These are phyloP conservation scores for Lepidium sativum DNA, from an alignment of 345 rosid genomes.

Conservation along the genomic window DNA sequence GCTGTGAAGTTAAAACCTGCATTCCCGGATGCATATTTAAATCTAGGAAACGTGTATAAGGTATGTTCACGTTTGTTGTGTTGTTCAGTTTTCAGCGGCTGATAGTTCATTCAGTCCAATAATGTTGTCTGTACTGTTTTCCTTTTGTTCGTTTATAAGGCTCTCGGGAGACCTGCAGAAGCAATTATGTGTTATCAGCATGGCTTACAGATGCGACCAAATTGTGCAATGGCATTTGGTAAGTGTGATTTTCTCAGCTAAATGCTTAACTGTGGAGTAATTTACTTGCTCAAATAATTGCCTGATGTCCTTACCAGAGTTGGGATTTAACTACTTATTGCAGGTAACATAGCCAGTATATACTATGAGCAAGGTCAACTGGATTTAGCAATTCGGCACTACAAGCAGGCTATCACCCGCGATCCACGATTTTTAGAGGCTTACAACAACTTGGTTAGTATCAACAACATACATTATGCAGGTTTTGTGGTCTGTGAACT, in stretches of 20 bases:
- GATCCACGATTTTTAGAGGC: constrained; percentile 94
- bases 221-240: constrained; percentile 83
- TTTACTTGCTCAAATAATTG: constrained; percentile 1
- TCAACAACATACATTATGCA: not conserved
- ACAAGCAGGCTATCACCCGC: constrained; percentile 73
- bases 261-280: not conserved
- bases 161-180: constrained; percentile 89
- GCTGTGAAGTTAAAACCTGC: constrained; percentile 86
- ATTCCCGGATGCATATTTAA: constrained; percentile 91
- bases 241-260: constrained; percentile 24
- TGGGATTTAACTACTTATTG: constrained; percentile 3
- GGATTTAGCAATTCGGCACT: constrained; percentile 80
- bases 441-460: constrained; percentile 87
- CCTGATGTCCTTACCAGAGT: not conserved
- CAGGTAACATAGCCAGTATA: constrained; percentile 88
- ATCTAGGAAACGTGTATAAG: constrained; percentile 97
- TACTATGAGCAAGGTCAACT: constrained; percentile 84
- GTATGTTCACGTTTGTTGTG: constrained; percentile 40
- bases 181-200: constrained; percentile 88
- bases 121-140: constrained; percentile 17
- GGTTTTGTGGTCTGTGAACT: not conserved
- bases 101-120: constrained; percentile 24
- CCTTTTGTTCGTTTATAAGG: constrained; percentile 50
- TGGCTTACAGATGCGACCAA: constrained; percentile 78
- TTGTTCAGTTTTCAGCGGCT: constrained; percentile 24